Evolutionary conservation across 225 moss, liverwort and hornwort species (phyloP).

Genomic region (Asterella californica): DNA sequence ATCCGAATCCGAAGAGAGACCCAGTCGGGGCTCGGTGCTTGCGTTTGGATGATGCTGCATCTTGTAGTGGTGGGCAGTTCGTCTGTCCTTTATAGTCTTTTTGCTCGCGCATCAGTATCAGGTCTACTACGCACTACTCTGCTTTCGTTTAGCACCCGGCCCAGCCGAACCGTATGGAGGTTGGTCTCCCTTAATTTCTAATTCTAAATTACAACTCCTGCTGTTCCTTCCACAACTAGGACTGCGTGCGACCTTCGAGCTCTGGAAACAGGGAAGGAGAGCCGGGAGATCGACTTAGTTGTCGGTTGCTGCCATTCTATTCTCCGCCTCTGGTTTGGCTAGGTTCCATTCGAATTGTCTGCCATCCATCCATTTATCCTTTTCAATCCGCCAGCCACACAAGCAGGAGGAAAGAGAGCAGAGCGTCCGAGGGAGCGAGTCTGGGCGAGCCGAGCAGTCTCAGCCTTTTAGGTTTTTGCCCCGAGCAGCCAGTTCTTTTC

Average conservation of each 20-base stretch:
- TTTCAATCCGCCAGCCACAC: constrained; percentile 22
- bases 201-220: neutral
- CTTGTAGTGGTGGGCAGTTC: neutral
- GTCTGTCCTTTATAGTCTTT: neutral
- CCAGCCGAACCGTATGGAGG: neutral
- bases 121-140: neutral
- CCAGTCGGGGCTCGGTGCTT: neutral
- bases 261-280: neutral
- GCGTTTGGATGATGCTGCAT: neutral
- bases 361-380: constrained; percentile 24
- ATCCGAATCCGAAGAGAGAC: neutral
- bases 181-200: neutral
- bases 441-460: neutral
- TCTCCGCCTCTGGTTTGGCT: constrained; percentile 18
- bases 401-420: neutral
- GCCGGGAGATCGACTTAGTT: neutral
- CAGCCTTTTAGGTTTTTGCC: constrained; percentile 20
- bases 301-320: constrained; percentile 20
- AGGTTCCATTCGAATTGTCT: neutral
- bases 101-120: neutral
- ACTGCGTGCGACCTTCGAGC: neutral
- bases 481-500: constrained; percentile 6
- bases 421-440: neutral
- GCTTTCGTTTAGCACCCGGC: neutral
- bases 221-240: neutral